Conservation (phyloP, 495 filamentous ascomycete genomes). For the Neurospora sp. region DNA sequence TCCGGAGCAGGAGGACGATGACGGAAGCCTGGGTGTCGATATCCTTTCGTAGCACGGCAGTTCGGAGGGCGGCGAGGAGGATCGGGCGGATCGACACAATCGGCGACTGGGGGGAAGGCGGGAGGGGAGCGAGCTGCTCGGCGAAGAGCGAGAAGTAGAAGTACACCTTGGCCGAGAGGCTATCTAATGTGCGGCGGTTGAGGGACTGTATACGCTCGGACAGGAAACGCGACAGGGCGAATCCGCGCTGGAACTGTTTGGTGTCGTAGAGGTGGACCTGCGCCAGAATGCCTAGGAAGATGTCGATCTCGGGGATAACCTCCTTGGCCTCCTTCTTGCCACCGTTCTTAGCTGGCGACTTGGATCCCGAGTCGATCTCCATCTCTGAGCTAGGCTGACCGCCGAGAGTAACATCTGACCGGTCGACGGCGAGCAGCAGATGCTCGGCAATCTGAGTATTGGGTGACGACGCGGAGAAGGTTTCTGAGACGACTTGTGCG, state of each 20-base stretch:
- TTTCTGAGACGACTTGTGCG: slow-evolving; percentile 68
- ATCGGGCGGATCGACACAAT: slow-evolving; percentile 77
- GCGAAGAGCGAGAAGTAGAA: slow-evolving; percentile 95
- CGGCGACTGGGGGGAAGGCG: slow-evolving; percentile 76
- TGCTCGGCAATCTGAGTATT: slow-evolving; percentile 56
- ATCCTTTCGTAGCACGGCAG: slow-evolving; percentile 90
- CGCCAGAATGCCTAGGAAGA: slow-evolving; percentile 79
- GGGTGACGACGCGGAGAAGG: slow-evolving; percentile 47
- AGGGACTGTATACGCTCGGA: slow-evolving; percentile 75
- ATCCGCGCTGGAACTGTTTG: slow-evolving; percentile 66
- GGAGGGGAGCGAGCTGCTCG: slow-evolving; percentile 75
- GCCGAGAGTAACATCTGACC: slow-evolving; percentile 49
- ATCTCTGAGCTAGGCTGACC: slow-evolving; percentile 45
- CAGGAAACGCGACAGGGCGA: slow-evolving; percentile 70
- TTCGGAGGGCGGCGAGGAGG: slow-evolving; percentile 80
- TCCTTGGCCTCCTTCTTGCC: slow-evolving; percentile 57
- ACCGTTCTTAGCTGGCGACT: slow-evolving; percentile 35
- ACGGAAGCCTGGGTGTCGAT: slow-evolving; percentile 91
- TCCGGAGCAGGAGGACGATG: slow-evolving; percentile 87
- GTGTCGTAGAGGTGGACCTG: slow-evolving; percentile 85
- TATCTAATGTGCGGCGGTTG: slow-evolving; percentile 90
- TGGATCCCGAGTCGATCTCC: slow-evolving; percentile 56
- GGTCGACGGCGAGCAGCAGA: slow-evolving; percentile 57
- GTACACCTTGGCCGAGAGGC: slow-evolving; percentile 88
- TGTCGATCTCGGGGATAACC: slow-evolving; percentile 78